Evolutionary conservation across 106 monocot genomes (phyloP).

Genomic region (Alisma plantagoaquatica): DNA sequence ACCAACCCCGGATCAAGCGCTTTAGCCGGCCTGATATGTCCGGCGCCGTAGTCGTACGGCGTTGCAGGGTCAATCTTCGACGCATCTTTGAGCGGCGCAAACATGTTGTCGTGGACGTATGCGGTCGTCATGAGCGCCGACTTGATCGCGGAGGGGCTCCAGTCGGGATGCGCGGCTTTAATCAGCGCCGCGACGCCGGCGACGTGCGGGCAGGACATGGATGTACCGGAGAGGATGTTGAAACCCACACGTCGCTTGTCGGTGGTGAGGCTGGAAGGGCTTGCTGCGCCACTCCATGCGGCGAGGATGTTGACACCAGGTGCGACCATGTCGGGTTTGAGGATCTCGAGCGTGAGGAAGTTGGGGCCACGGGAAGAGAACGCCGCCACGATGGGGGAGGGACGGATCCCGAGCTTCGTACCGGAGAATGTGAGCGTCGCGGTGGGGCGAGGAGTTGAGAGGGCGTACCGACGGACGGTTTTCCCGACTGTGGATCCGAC

Average conservation of each 20-base stretch:
- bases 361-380: conserved; percentile 92
- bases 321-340: conserved; percentile 80
- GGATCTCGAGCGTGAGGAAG: conserved; percentile 60
- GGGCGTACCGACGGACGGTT: conserved; percentile 41
- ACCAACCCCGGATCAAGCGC: conserved; percentile 72
- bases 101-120: conserved; percentile 71
- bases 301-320: conserved; percentile 97
- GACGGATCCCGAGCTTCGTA: conserved; percentile 69
- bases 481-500: conserved; percentile 43
- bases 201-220: conserved; percentile 95
- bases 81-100: conserved; percentile 49
- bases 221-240: conserved; percentile 87
- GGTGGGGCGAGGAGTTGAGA: conserved; percentile 11
- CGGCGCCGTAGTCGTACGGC: conserved; percentile 63
- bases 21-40: conserved; percentile 65
- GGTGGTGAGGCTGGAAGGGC: conserved; percentile 56
- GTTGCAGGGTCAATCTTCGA: conserved; percentile 27
- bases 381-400: conserved; percentile 79
- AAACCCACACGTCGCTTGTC: conserved; percentile 60
- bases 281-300: conserved; percentile 62
- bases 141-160: conserved; percentile 83
- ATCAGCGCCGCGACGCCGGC: conserved; percentile 72
- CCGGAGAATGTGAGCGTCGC: conserved; percentile 57
- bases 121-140: conserved; percentile 97
- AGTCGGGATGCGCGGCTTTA: conserved; percentile 70